These are phyloP conservation scores for Diaporthe velutina DNA, from an alignment of 2,329 filamentous ascomycete genomes.

Conservation along the genomic window DNA sequence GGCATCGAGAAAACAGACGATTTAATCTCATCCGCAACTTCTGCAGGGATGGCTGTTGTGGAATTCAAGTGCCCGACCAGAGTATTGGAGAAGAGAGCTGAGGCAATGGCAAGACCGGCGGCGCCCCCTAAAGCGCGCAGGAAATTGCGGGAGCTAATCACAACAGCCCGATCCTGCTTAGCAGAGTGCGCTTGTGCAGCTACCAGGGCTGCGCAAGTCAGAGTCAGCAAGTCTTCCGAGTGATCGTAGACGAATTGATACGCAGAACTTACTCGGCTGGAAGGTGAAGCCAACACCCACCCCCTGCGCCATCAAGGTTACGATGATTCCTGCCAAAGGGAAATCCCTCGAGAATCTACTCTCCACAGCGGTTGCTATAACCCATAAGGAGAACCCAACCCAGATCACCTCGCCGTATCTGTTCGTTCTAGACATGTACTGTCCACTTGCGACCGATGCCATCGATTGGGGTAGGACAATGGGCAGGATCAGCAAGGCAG, in stretches of 20 bases:
- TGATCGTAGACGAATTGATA: neutral
- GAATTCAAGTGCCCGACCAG: slow-evolving; percentile 50
- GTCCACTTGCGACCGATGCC: slow-evolving; percentile 62
- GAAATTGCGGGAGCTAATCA: slow-evolving; percentile 74
- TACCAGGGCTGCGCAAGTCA: slow-evolving; percentile 54
- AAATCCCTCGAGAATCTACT: slow-evolving; percentile 1
- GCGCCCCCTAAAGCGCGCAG: slow-evolving; percentile 71
- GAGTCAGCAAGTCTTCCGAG: neutral
- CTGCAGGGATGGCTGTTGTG: slow-evolving; percentile 36
- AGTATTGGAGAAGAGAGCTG: slow-evolving; percentile 55
- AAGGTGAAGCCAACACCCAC: slow-evolving; percentile 65
- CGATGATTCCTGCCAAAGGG: slow-evolving; percentile 53
- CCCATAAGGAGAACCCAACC: slow-evolving; percentile 52
- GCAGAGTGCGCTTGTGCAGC: slow-evolving; percentile 69
- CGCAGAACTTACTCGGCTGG: slow-evolving; percentile 51
- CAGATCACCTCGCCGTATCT: slow-evolving; percentile 73
- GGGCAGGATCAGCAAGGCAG: slow-evolving; percentile 62
- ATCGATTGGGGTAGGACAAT: slow-evolving; percentile 59
- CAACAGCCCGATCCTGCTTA: slow-evolving; percentile 70
- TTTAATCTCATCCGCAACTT: slow-evolving; percentile 52
- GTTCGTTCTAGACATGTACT: slow-evolving; percentile 68
- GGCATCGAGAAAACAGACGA: slow-evolving; percentile 54
- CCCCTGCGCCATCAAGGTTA: slow-evolving; percentile 64
- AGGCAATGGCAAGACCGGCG: slow-evolving; percentile 68
- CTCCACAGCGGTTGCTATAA: slow-evolving; percentile 45